Conservation (phyloP, 495 filamentous ascomycete species). For the Trypethelium eluteriae region DNA sequence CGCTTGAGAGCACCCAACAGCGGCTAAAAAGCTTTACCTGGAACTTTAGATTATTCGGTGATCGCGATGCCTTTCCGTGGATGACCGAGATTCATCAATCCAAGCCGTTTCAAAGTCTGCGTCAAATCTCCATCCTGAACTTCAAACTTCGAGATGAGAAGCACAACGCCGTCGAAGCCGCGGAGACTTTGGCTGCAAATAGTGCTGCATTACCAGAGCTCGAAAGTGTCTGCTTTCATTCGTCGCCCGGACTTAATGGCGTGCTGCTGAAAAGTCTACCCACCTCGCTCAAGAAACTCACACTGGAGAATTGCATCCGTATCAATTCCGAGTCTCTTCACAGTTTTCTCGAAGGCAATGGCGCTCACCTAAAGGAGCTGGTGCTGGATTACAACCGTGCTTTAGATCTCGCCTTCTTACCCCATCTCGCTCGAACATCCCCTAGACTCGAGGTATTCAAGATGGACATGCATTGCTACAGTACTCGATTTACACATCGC, state of each 20-base stretch:
- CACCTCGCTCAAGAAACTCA: slow-evolving; percentile 52
- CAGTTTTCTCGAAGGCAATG: slow-evolving; percentile 54
- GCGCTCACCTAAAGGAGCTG: slow-evolving; percentile 53
- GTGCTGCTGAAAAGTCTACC: slow-evolving; percentile 56
- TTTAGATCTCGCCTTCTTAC: slow-evolving; percentile 64
- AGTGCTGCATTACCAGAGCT: slow-evolving; percentile 15
- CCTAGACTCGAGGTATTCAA: slow-evolving; percentile 59
- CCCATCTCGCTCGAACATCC: slow-evolving; percentile 52
- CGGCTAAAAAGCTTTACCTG: slow-evolving; percentile 66
- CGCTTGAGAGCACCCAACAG: slow-evolving; percentile 42
- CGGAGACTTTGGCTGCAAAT: neutral
- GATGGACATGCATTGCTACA: slow-evolving; percentile 59
- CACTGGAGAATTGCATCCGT: slow-evolving; percentile 66
- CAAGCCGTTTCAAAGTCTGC: slow-evolving; percentile 51
- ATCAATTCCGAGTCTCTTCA: slow-evolving; percentile 52
- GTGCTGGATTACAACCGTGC: slow-evolving; percentile 67
- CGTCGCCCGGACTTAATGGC: slow-evolving; percentile 56
- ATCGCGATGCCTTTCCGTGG: slow-evolving; percentile 41
- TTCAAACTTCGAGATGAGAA: slow-evolving; percentile 13
- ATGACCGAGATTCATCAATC: slow-evolving; percentile 50
- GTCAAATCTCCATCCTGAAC: slow-evolving; percentile 17
- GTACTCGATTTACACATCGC: slow-evolving; percentile 45
- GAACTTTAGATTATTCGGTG: slow-evolving; percentile 58
- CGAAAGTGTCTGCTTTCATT: slow-evolving; percentile 58
- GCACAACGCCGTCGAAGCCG: neutral